Base-by-base conservation (phyloP, 2,329 filamentous ascomycete species). In the Emericellopsis cladophorae region DNA sequence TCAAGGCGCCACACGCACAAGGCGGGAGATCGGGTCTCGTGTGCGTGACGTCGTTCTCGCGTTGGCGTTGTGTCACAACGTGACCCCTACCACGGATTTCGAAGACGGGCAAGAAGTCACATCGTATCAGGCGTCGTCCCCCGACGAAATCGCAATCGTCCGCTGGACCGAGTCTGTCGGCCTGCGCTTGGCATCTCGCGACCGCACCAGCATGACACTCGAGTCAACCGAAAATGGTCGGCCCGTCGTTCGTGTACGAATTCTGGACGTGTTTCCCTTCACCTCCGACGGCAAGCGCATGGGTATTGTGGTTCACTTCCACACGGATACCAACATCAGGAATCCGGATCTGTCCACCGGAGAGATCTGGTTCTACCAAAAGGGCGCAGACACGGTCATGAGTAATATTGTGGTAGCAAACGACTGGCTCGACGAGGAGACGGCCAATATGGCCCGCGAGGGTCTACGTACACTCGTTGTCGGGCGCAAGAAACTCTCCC, bases 371-470 rank as follows among this genome's bases (percentile, higher is more conserved):
- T 98, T 98, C 64, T 96, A 90, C 55, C 89, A 98, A 54, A 98
- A 98, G 61, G 92, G 92, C 45, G 93, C 92, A 3, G 93, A 98
- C 57, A 96, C 92, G 0, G 90, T 98, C 47, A 98, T 98, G 93
- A 77, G 81, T n/a, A 74, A 81, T 4, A 96, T 98, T 48, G 92
- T 98, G 31, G 86, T 84, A 7, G 79, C 89, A 15, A 98, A 96
- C 54, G 92, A 98, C 64, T 98, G 92, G 93, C 77, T 98, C 1
- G 92, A 98, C 50, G 92, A 98, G 59, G 92, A 98, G 60, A 96
- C 92, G 0, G 86, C 87, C n/a, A 98, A 98, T 58, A 98, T 98
- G 93, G 93, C 93, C 6, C 80, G 92, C 37, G 93, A 98, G 67
- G 92, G 92, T 32, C 68, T 98, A 39, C 81, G 92, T 43, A 98